These are phyloP conservation scores for Hansfordia pulvinata DNA, from an alignment of 2,329 filamentous ascomycete species.

Conservation along the genomic window DNA sequence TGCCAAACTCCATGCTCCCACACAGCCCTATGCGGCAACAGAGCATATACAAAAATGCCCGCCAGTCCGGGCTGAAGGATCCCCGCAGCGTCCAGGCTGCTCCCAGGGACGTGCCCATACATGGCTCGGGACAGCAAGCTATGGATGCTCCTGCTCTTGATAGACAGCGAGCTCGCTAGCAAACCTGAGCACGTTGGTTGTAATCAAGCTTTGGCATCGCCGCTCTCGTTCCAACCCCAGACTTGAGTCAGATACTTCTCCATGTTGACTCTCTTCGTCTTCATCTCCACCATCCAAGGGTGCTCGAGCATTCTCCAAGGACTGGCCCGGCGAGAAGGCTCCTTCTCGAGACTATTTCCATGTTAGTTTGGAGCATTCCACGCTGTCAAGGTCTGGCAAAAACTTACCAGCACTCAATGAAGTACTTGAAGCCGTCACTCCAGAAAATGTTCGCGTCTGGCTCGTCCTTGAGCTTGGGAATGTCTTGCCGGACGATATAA, in stretches of 20 bases:
- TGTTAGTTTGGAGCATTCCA: constrained; percentile 7
- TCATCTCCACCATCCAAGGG: constrained; percentile 98
- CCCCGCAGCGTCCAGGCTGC: too few relatives aligned
- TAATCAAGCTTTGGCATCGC: too few relatives aligned
- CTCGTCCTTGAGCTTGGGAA: constrained; percentile 92
- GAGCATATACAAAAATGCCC: too few relatives aligned
- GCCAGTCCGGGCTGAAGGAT: too few relatives aligned
- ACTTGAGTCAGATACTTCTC: constrained; percentile 83
- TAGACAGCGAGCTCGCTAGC: too few relatives aligned
- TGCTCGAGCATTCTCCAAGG: constrained; percentile 99
- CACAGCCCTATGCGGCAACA: too few relatives aligned
- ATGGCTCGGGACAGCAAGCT: too few relatives aligned
- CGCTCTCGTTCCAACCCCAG: constrained; percentile 86
- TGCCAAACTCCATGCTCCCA: too few relatives aligned
- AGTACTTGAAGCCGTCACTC: constrained; percentile 98
- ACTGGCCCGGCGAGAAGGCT: constrained; percentile 71
- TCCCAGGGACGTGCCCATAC: too few relatives aligned
- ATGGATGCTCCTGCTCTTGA: too few relatives aligned
- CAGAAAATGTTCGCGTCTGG: constrained; percentile 79
- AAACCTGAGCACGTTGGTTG: too few relatives aligned
- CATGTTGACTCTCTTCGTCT: constrained; percentile 94
- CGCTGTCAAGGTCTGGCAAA: neutral
- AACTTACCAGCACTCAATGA: constrained; percentile 96
- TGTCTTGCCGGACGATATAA: constrained; percentile 91
- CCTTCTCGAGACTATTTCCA: constrained; percentile 71